Conservation (phyloP, 2,329 filamentous ascomycete species). For the Aspergillus terreus region DNA sequence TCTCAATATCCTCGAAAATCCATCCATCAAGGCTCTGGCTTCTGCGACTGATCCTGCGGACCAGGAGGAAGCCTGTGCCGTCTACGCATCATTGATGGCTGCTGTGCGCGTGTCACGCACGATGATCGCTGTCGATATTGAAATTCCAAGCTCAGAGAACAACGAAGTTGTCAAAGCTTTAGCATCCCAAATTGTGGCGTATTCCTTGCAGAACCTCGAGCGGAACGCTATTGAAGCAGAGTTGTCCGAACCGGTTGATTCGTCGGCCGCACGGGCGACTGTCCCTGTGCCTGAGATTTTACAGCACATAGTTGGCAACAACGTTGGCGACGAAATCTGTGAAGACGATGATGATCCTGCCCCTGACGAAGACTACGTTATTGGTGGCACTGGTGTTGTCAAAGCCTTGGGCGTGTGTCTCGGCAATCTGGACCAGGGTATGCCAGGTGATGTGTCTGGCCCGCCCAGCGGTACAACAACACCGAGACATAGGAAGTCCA, state of each 20-base stretch:
- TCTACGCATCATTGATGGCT: constrained; percentile 88
- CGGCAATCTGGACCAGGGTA: constrained; percentile 66
- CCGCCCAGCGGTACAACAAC: constrained; percentile 53
- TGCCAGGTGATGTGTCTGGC: constrained; percentile 35
- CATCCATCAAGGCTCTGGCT: constrained; percentile 59
- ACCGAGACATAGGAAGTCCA: constrained; percentile 50
- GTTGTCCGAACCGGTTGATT: constrained; percentile 40
- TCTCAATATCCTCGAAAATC: constrained; percentile 80
- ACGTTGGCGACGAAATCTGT: constrained; percentile 47
- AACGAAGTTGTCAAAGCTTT: constrained; percentile 88
- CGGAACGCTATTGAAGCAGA: constrained; percentile 66
- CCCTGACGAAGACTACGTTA: constrained; percentile 90
- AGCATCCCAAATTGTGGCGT: constrained; percentile 91
- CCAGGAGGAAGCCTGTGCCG: constrained; percentile 89
- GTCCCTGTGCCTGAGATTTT: constrained; percentile 77
- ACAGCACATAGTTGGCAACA: constrained; percentile 78
- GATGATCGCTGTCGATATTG: constrained; percentile 86
- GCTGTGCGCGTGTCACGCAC: constrained; percentile 79
- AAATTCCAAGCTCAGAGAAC: constrained; percentile 75
- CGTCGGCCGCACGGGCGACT: constrained; percentile 41
- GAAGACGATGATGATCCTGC: constrained; percentile 64
- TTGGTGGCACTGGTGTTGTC: constrained; percentile 90
- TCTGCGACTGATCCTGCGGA: constrained; percentile 73
- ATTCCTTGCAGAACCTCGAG: constrained; percentile 89
- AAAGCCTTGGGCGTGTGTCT: constrained; percentile 90